Percentiles rank a stretch among this genome's conserved stretches.
These are phyloP conservation scores for Phytophthora syringae DNA, from an alignment of 352 stramenopile genomes.

Conservation along the genomic window DNA sequence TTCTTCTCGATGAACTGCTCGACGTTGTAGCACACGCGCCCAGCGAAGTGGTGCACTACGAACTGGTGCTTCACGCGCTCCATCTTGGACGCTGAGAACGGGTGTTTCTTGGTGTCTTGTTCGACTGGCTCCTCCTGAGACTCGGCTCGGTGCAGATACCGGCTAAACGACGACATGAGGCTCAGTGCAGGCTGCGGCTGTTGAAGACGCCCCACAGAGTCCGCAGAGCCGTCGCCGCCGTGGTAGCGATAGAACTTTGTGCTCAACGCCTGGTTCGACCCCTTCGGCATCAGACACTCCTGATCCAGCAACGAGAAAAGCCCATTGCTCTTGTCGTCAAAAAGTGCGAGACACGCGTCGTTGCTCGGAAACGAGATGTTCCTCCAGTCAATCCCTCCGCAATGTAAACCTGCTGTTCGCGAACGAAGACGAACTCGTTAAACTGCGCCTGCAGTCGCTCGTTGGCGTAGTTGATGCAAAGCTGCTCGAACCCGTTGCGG, in stretches of 20 bases:
- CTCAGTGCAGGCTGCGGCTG: conserved; percentile 57
- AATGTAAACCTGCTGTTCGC: conserved; percentile 85
- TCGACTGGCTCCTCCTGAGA: conserved; percentile 45
- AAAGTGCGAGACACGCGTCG: conserved; percentile 75
- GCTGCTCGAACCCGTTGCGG: conserved; percentile 85
- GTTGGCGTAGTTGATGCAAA: conserved; percentile 91
- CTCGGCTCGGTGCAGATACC: conserved; percentile 51
- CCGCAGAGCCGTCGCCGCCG: conserved; percentile 33
- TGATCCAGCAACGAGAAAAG: conserved; percentile 87
- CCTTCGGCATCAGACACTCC: conserved; percentile 86
- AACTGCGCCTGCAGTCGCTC: conserved; percentile 88
- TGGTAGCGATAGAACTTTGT: conserved; percentile 88
- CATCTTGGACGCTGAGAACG: conserved; percentile 85
- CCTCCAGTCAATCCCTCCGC: conserved; percentile 88
- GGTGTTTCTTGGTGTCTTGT: conserved; percentile 41
- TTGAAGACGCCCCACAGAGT: conserved; percentile 36
- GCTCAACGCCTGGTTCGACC: conserved; percentile 77
- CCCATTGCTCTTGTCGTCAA: conserved; percentile 83
- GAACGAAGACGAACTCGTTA: conserved; percentile 91
- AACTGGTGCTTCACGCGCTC: conserved; percentile 86
- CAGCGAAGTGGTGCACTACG: conserved; percentile 84
- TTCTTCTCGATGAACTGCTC: conserved; percentile 90
- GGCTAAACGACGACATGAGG: conserved; percentile 69
- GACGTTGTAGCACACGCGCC: conserved; percentile 76
- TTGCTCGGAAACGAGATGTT: conserved; percentile 86